Conservation (phyloP, 73 alveolate genomes). For the Durusdinium trenchii region DNA sequence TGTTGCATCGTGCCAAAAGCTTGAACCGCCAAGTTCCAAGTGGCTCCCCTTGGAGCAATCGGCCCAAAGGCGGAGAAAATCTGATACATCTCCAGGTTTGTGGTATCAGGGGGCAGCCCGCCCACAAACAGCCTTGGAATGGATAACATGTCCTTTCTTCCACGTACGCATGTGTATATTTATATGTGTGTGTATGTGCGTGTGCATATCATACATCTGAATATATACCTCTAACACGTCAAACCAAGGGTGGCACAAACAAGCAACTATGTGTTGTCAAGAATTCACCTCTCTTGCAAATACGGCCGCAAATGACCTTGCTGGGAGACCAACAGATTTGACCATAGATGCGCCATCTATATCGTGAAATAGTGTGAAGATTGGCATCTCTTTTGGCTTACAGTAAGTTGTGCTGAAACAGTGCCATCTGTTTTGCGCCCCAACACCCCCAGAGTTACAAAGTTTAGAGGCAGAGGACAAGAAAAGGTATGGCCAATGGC, state of each 20-base stretch:
- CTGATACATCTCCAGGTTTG: slow-evolving; percentile 83
- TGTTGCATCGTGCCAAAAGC: neutral
- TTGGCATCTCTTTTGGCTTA: too few relatives aligned
- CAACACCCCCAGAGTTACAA: too few relatives aligned
- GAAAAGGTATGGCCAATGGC: too few relatives aligned
- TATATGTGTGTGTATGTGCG: neutral
- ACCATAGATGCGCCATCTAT: too few relatives aligned
- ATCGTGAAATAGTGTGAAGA: too few relatives aligned
- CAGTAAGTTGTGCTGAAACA: too few relatives aligned
- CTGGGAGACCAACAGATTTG: too few relatives aligned
- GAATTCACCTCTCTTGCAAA: too few relatives aligned
- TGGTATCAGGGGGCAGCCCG: slow-evolving; percentile 75
- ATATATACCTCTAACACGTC: neutral
- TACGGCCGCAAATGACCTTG: too few relatives aligned
- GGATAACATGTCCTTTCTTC: neutral
- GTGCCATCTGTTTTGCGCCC: too few relatives aligned
- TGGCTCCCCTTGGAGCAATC: slow-evolving; percentile 66
- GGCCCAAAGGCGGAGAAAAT: slow-evolving; percentile 92
- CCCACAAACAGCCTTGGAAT: slow-evolving; percentile 69
- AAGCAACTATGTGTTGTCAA: too few relatives aligned
- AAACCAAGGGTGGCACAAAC: neutral
- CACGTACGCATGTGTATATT: neutral
- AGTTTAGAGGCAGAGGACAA: too few relatives aligned
- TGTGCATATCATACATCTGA: neutral
- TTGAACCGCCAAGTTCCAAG: neutral